Percentiles rank a stretch among this genome's conserved stretches.
Conservation (phyloP, 306 rosid species). For the Lathyrus sativus region DNA sequence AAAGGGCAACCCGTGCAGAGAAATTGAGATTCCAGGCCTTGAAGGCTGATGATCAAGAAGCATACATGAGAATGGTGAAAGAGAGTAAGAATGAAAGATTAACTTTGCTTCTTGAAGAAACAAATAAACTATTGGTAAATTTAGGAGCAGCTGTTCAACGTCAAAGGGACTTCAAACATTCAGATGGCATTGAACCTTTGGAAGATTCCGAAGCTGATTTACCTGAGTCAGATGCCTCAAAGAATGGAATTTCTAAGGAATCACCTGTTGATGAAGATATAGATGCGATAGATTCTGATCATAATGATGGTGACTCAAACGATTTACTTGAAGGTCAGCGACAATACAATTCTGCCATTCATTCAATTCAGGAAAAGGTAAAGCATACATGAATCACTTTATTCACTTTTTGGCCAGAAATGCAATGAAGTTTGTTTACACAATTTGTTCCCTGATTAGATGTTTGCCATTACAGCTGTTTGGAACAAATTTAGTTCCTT, state of each 20-base stretch:
- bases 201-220: constrained; percentile 84
- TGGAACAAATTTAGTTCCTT: constrained; percentile 4
- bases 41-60: constrained; percentile 99
- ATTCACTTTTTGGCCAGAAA: constrained; percentile 28
- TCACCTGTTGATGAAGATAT: constrained; percentile 69
- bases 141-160: constrained; percentile 99
- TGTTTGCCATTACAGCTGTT: constrained; percentile 3
- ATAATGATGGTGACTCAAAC: constrained; percentile 66
- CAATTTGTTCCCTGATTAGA: constrained; percentile 19
- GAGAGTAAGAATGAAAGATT: constrained; percentile 97
- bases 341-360: constrained; percentile 96
- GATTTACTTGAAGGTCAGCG: constrained; percentile 99
- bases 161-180: constrained; percentile 79
- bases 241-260: constrained; percentile 63
- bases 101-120: constrained; percentile 94
- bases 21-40: constrained; percentile 98
- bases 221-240: constrained; percentile 69
- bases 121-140: constrained; percentile 91
- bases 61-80: constrained; percentile 99
- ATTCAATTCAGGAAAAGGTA: constrained; percentile 96
- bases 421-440: constrained; percentile 15
- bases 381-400: constrained; percentile 23
- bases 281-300: constrained; percentile 74
- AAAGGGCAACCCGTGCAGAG: constrained; percentile 94
- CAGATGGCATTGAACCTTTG: constrained; percentile 75